These are phyloP conservation scores for Camelina hispida DNA, from an alignment of 345 rosid genomes.

Conservation along the genomic window DNA sequence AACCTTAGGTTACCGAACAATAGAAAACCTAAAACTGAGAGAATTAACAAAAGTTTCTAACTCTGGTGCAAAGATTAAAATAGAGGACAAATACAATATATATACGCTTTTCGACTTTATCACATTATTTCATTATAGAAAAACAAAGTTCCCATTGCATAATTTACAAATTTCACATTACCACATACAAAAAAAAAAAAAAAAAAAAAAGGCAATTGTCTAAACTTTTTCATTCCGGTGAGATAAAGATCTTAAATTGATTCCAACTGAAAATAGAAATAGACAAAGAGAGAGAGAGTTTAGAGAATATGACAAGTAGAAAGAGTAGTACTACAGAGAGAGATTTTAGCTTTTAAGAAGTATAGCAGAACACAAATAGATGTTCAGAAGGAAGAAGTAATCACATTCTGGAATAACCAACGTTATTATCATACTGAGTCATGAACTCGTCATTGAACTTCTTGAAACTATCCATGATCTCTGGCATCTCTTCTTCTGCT, in stretches of 20 bases:
- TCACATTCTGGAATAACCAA: conserved; percentile 85
- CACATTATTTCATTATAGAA: not conserved
- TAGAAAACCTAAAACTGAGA: not conserved
- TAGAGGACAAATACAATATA: not conserved
- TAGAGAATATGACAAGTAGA: conserved; percentile 1
- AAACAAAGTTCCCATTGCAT: not conserved
- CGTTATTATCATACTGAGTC: conserved; percentile 73
- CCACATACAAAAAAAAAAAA: not conserved
- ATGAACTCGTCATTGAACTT: conserved; percentile 97
- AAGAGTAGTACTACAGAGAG: conserved; percentile 24
- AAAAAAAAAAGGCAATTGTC: not conserved
- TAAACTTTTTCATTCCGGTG: conserved; percentile 10
- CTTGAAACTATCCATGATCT: conserved; percentile 91
- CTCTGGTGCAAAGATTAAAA: not conserved
- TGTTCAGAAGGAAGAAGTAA: conserved; percentile 24
- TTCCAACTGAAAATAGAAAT: not conserved
- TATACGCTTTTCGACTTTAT: not conserved
- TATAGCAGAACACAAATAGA: conserved; percentile 31
- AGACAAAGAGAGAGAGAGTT: conserved; percentile 19
- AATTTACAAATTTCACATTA: not conserved
- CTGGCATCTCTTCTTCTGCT: conserved; percentile 96
- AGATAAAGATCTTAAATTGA: not conserved
- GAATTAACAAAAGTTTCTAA: not conserved
- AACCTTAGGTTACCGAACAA: not conserved
- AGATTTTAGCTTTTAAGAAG: conserved; percentile 37